Conservation (phyloP, 768 basidiomycete species). For the Termitomyces eurrhizus region DNA sequence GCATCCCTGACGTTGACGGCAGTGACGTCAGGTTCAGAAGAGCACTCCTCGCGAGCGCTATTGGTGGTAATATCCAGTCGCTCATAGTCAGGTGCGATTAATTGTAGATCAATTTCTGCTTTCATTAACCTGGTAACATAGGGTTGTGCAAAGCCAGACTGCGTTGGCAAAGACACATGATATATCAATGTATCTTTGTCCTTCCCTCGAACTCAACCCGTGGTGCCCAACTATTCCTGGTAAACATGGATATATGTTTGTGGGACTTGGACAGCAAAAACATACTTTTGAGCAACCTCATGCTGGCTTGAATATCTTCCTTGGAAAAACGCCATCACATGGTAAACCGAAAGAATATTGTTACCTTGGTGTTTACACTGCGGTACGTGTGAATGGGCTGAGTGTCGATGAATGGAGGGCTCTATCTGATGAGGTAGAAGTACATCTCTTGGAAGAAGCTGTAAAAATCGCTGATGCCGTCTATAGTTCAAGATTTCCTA, state of each 20-base stretch:
- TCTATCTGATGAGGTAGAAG: slow-evolving; percentile 35
- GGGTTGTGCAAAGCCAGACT: slow-evolving; percentile 23
- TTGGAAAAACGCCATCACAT: slow-evolving; percentile 31
- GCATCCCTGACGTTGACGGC: slow-evolving; percentile 19
- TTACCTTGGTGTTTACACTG: slow-evolving; percentile 45
- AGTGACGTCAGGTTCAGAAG: slow-evolving; percentile 34
- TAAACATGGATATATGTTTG: slow-evolving; percentile 52
- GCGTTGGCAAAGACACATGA: slow-evolving; percentile 26
- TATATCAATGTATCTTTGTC: slow-evolving; percentile 43
- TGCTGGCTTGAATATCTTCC: slow-evolving; percentile 38
- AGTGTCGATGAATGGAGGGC: slow-evolving; percentile 43
- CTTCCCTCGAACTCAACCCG: slow-evolving; percentile 47
- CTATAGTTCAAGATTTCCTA: slow-evolving; percentile 32
- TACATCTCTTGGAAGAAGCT: neutral
- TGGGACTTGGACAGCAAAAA: slow-evolving; percentile 45
- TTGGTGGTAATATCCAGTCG: slow-evolving; percentile 38
- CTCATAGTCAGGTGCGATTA: slow-evolving; percentile 31
- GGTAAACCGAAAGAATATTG: slow-evolving; percentile 28
- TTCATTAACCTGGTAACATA: slow-evolving; percentile 11
- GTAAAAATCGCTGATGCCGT: neutral
- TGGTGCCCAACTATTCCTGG: slow-evolving; percentile 50
- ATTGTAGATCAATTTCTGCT: neutral
- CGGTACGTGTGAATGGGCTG: slow-evolving; percentile 37
- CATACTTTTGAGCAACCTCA: slow-evolving; percentile 37
- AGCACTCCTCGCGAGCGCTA: slow-evolving; percentile 29